Evolutionary conservation across 768 basidiomycete genomes (phyloP).

Genomic region (Amanita inopinata): DNA sequence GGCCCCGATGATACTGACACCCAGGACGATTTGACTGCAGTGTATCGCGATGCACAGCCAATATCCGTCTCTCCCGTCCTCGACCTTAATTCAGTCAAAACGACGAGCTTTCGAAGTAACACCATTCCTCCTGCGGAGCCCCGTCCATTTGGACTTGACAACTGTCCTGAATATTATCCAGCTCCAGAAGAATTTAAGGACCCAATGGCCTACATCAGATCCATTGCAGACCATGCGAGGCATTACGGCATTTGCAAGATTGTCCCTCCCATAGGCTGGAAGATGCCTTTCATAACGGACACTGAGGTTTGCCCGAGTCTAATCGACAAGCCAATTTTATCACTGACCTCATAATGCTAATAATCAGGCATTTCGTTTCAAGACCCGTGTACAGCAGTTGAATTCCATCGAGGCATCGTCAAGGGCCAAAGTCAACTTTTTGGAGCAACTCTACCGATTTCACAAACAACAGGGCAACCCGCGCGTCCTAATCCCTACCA

Average conservation of each 20-base stretch:
- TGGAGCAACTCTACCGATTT: slow-evolving; percentile 94
- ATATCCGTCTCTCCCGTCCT: slow-evolving; percentile 55
- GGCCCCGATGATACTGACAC: slow-evolving; percentile 44
- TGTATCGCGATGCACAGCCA: slow-evolving; percentile 41
- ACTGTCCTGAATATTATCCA: slow-evolving; percentile 87
- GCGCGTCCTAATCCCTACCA: slow-evolving; percentile 85
- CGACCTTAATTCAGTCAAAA: slow-evolving; percentile 67
- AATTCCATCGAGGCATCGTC: slow-evolving; percentile 98
- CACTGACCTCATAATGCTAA: slow-evolving; percentile 29
- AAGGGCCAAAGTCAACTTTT: slow-evolving; percentile 91
- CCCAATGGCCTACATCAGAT: slow-evolving; percentile 87
- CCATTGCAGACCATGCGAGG: slow-evolving; percentile 61
- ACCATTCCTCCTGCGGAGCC: slow-evolving; percentile 28
- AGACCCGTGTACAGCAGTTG: slow-evolving; percentile 87
- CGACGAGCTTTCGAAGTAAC: slow-evolving; percentile 38
- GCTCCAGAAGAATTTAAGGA: slow-evolving; percentile 88
- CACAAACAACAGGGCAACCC: slow-evolving; percentile 93
- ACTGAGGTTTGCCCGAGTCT: slow-evolving; percentile 60
- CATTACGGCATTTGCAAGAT: slow-evolving; percentile 93
- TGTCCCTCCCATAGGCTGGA: slow-evolving; percentile 87
- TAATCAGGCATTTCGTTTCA: slow-evolving; percentile 81
- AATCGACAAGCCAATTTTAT: slow-evolving; percentile 17
- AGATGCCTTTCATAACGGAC: slow-evolving; percentile 92
- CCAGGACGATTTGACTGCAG: slow-evolving; percentile 36
- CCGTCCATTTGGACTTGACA: slow-evolving; percentile 77